Evolutionary conservation across 2,329 filamentous ascomycete species (phyloP).

Genomic region (Apiospora malaysiana): DNA sequence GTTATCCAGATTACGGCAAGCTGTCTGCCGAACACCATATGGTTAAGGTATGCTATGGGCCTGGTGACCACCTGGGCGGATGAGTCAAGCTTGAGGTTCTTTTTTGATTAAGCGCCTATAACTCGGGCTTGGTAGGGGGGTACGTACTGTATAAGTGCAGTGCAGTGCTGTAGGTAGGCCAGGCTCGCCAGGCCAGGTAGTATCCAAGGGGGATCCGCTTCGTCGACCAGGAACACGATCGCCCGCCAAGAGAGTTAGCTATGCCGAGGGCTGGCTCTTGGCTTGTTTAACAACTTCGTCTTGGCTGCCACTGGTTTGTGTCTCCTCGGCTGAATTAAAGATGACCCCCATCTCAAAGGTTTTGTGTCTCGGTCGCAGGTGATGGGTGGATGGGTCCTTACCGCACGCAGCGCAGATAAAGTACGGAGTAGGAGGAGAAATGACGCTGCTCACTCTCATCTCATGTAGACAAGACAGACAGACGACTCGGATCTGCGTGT

Average conservation of each 20-base stretch:
- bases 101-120: conserved; percentile 13
- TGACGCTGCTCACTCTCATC: not conserved
- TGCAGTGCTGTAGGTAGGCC: not conserved
- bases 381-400: not conserved
- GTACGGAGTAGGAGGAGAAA: not conserved
- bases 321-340: conserved; percentile 10
- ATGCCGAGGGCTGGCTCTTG: conserved; percentile 17
- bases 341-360: not conserved
- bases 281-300: conserved; percentile 15
- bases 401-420: too few species aligned
- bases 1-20: too few species aligned
- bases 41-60: not conserved
- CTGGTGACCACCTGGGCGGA: not conserved
- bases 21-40: not conserved
- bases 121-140: not conserved
- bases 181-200: not conserved
- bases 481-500: not conserved
- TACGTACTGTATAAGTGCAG: not conserved
- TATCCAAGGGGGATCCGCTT: not conserved
- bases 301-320: conserved; percentile 12
- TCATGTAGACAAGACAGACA: not conserved
- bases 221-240: conserved; percentile 18
- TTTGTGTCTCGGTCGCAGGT: conserved; percentile 8
- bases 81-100: conserved; percentile 11
- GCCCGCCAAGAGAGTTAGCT: conserved; percentile 17